phyloP scores from a whole-genome alignment of 2,329 filamentous ascomycete genomes.

The Elsinoe ampelina region DNA sequence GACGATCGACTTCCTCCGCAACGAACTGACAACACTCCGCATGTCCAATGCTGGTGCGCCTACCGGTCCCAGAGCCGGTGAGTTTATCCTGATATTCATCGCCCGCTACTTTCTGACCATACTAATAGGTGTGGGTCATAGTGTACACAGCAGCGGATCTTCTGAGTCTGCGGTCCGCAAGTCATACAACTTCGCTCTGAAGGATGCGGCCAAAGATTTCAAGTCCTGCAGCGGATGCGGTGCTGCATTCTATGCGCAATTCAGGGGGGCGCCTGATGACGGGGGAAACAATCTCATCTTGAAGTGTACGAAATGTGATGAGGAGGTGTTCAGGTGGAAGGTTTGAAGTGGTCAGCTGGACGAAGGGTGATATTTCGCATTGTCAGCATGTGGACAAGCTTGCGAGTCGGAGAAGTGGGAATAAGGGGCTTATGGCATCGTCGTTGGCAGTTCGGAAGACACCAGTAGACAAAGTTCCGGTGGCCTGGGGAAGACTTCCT shows the following conservation, averaged over 20 bases:
- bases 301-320: slow-evolving; percentile 10
- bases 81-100: not conserved
- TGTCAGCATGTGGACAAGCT: no score
- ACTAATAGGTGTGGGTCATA: not conserved
- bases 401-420: no score
- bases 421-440: no score
- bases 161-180: not conserved
- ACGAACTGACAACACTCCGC: not conserved
- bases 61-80: not conserved
- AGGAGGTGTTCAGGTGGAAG: slow-evolving; percentile 9
- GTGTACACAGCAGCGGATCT: not conserved
- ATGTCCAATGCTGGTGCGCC: not conserved
- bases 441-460: no score
- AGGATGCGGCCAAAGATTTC: slow-evolving; percentile 6
- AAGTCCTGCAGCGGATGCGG: slow-evolving; percentile 3
- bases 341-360: not conserved
- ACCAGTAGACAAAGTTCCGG: no score
- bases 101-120: not conserved
- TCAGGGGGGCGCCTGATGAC: slow-evolving; percentile 7
- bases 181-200: slow-evolving; percentile 11
- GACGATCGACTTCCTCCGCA: not conserved
- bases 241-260: slow-evolving; percentile 1
- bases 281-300: slow-evolving; percentile 7
- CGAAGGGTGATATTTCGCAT: no score
- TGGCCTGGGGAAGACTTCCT: not conserved